Percentiles rank a stretch among this genome's conserved stretches.
Evolutionary conservation across 768 basidiomycete genomes (phyloP).

Genomic region (Asterophora lycoperdoides): DNA sequence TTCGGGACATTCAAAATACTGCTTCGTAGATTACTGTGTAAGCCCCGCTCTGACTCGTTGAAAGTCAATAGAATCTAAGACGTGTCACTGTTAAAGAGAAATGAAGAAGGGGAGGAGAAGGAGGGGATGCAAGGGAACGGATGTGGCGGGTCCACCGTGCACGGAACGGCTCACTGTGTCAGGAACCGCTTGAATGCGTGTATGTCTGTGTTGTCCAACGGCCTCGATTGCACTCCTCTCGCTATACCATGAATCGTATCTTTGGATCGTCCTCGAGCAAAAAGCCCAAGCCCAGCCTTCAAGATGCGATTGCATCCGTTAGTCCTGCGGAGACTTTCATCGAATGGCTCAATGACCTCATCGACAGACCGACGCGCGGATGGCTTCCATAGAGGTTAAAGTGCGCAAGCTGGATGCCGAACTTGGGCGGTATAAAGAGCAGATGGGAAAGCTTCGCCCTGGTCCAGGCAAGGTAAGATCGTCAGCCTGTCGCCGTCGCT

Average conservation of each 20-base stretch:
- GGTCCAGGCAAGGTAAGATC: constrained; percentile 86
- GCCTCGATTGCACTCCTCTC: not conserved
- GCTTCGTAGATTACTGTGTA: not conserved
- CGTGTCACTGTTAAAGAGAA: not conserved
- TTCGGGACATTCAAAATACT: constrained; percentile 9
- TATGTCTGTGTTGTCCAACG: constrained; percentile 6
- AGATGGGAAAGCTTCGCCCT: constrained; percentile 89
- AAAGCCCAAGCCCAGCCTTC: constrained; percentile 82
- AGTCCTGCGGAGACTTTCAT: constrained; percentile 22
- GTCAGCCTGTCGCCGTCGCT: not conserved
- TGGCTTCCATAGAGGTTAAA: constrained; percentile 92
- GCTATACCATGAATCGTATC: constrained; percentile 63
- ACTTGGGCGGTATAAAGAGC: constrained; percentile 86
- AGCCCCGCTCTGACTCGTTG: not conserved
- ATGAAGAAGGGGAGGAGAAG: not conserved
- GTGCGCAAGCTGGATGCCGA: constrained; percentile 95
- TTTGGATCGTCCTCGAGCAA: constrained; percentile 71
- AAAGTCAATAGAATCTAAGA: not conserved
- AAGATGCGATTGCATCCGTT: constrained; percentile 91
- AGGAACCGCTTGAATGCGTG: not conserved
- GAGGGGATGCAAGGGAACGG: not conserved
- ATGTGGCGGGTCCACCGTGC: no score
- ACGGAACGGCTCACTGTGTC: no score
- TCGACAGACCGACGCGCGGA: constrained; percentile 76
- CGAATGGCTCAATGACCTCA: constrained; percentile 9